A percentile compares a stretch with the other conserved stretches of the same genome.
These are phyloP conservation scores for Phytophthora sp. DNA, from an alignment of 352 stramenopile species.

Conservation along the genomic window DNA sequence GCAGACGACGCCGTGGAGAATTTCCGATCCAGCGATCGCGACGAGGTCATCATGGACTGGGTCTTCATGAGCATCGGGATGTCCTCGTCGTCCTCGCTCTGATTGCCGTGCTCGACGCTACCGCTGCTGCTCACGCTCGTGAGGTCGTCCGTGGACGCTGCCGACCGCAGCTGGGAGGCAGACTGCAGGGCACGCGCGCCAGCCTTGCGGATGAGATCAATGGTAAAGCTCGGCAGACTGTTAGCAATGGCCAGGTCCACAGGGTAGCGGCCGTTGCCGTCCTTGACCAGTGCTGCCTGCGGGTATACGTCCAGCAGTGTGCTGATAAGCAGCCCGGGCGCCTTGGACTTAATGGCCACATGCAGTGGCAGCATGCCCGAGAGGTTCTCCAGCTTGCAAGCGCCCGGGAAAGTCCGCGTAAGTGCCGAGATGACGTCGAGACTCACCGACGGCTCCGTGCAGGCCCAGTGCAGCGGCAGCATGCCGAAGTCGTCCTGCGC, in stretches of 20 bases:
- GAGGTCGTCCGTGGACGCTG: constrained; percentile 41
- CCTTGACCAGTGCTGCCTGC: constrained; percentile 58
- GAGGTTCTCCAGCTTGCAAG: constrained; percentile 70
- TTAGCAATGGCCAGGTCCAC: constrained; percentile 68
- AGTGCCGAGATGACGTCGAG: constrained; percentile 57
- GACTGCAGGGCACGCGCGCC: constrained; percentile 47
- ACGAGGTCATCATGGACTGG: constrained; percentile 53
- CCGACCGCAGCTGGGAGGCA: constrained; percentile 39
- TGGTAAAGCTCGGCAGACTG: constrained; percentile 70
- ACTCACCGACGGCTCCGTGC: constrained; percentile 60
- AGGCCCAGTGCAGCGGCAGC: constrained; percentile 86
- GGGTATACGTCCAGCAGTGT: constrained; percentile 53
- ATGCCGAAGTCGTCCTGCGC: constrained; percentile 85
- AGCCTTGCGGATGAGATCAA: constrained; percentile 75
- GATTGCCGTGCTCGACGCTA: constrained; percentile 23
- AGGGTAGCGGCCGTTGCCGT: constrained; percentile 59
- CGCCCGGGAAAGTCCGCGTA: constrained; percentile 57
- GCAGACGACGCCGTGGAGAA: constrained; percentile 25
- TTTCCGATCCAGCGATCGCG: constrained; percentile 46
- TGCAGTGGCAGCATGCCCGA: constrained; percentile 84
- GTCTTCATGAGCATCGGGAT: constrained; percentile 53
- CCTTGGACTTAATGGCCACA: constrained; percentile 77
- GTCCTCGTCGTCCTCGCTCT: constrained; percentile 36
- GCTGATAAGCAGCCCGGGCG: constrained; percentile 65
- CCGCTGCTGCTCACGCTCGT: constrained; percentile 32